A percentile compares a stretch with the other conserved stretches of the same genome.
Conservation (phyloP, 2,329 filamentous ascomycete genomes). For the Fragosphaeria purpurea region DNA sequence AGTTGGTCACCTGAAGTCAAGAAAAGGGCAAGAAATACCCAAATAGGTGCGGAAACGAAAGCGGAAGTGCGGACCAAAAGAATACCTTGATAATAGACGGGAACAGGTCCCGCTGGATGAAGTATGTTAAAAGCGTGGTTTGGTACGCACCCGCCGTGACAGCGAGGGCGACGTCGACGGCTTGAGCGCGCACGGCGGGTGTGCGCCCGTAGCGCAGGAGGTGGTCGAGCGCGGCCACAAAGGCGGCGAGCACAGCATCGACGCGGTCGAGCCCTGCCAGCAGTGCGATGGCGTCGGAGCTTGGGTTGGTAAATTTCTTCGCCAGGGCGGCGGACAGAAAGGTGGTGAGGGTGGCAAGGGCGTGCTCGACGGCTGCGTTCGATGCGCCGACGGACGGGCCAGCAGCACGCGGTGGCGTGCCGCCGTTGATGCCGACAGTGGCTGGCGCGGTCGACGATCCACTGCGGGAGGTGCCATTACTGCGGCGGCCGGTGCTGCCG, state of each 20-base stretch:
- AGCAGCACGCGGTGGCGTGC: not conserved
- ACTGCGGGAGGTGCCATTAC: not conserved
- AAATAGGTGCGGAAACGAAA: too few species aligned
- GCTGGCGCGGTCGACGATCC: not conserved
- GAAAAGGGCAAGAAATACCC: not conserved
- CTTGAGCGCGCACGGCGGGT: constrained; percentile 66
- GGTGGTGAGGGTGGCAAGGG: constrained; percentile 66
- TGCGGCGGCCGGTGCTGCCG: not conserved
- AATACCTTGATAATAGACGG: constrained; percentile 78
- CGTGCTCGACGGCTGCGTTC: constrained; percentile 1
- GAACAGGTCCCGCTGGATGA: constrained; percentile 89
- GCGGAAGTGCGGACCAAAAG: too few species aligned
- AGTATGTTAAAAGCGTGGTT: constrained; percentile 86
- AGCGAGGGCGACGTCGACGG: constrained; percentile 70
- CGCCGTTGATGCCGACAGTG: not conserved
- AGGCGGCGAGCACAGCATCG: constrained; percentile 78
- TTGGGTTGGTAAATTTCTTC: constrained; percentile 91
- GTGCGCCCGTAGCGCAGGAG: constrained; percentile 64
- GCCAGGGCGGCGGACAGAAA: constrained; percentile 74
- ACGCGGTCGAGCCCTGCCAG: constrained; percentile 83
- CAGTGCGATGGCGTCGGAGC: constrained; percentile 85
- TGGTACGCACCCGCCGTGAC: constrained; percentile 91
- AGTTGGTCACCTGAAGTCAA: too few species aligned
- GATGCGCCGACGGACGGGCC: not conserved
- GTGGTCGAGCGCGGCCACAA: constrained; percentile 72